A percentile compares a stretch with the other conserved stretches of the same genome.
phyloP scores from a whole-genome alignment of 306 rosid species.

The Dryas alaskensis region DNA sequence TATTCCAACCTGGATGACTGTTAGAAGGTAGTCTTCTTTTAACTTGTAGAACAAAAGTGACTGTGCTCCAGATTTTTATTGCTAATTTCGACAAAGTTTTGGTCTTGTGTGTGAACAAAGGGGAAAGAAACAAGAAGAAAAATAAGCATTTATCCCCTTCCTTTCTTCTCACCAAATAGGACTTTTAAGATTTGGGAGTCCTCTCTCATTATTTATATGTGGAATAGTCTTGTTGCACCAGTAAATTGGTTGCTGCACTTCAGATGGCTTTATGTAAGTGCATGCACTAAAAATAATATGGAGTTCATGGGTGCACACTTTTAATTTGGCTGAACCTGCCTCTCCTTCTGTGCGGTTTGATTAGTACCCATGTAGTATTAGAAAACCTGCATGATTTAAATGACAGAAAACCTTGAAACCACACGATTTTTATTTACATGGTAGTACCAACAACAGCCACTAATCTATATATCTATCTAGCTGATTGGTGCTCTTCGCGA shows the following conservation, averaged over 20 bases:
- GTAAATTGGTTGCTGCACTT: constrained; percentile 2
- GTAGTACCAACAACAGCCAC: background rate
- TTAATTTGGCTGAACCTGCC: background rate
- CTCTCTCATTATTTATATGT: background rate
- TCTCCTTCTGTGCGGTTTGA: background rate
- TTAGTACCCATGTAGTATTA: background rate
- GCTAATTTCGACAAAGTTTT: background rate
- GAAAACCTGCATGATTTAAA: background rate
- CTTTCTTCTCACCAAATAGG: no score
- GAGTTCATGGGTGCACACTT: background rate
- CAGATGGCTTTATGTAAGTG: background rate
- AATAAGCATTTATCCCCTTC: background rate
- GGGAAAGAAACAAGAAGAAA: background rate
- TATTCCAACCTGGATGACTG: background rate
- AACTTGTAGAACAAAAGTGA: background rate
- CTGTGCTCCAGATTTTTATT: background rate
- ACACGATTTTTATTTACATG: background rate
- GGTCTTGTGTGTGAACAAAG: background rate
- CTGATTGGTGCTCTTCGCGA: constrained; percentile 6
- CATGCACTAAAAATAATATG: background rate
- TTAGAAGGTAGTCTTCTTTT: background rate
- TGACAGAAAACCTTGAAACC: background rate
- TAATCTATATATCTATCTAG: background rate
- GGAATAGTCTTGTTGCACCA: background rate
- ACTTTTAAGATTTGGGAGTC: background rate